These are phyloP conservation scores for Capillidium rhysosporum DNA, from an alignment of 371 early-diverging fungal genomes.

Conservation along the genomic window DNA sequence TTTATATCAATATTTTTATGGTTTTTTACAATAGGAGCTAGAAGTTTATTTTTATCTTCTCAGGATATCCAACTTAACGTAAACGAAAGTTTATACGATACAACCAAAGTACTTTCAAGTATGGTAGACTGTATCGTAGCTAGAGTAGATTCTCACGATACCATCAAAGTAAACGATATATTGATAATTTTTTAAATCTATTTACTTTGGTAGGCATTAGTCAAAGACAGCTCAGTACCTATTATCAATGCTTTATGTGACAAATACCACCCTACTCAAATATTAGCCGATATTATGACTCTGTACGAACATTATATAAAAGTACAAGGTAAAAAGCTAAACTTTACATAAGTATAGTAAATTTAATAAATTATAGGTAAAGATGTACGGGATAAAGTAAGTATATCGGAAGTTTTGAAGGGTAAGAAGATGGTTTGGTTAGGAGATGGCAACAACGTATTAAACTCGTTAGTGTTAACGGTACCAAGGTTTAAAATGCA, in stretches of 20 bases:
- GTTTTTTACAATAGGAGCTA: too few relatives aligned
- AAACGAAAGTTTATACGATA: conserved; percentile 78
- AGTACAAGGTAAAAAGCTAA: conserved; percentile 6
- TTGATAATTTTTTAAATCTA: background rate
- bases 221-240: conserved; percentile 71
- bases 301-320: conserved; percentile 50
- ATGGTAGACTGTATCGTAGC: conserved; percentile 93
- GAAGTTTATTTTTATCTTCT: conserved; percentile 77
- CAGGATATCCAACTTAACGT: conserved; percentile 88
- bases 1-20: too few relatives aligned
- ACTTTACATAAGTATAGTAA: too few relatives aligned
- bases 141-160: conserved; percentile 67
- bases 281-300: conserved; percentile 84
- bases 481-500: conserved; percentile 74
- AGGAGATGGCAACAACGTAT: conserved; percentile 91
- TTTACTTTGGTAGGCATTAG: conserved; percentile 27
- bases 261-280: conserved; percentile 88
- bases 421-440: conserved; percentile 80
- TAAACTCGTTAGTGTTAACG: conserved; percentile 69
- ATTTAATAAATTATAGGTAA: background rate
- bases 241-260: conserved; percentile 88
- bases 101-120: conserved; percentile 67
- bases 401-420: conserved; percentile 18
- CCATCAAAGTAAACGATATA: conserved; percentile 42
- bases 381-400: conserved; percentile 6